These are phyloP conservation scores for Acanthochlamys bracteata DNA, from an alignment of 106 monocot genomes.

Conservation along the genomic window DNA sequence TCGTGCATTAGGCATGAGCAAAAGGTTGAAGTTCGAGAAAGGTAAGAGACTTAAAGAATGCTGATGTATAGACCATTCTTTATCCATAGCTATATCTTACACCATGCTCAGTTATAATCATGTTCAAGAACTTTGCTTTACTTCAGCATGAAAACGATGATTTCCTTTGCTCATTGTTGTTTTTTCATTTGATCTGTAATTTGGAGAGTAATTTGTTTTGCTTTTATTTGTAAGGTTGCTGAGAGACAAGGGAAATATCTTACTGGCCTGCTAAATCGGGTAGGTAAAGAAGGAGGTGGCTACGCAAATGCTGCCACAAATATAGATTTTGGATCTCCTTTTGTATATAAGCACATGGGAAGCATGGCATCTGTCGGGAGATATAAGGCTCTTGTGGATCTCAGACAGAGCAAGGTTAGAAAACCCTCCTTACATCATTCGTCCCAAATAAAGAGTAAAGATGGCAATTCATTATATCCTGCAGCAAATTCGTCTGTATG, in stretches of 20 bases:
- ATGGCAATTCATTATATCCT: not conserved
- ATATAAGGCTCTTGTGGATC: conserved; percentile 95
- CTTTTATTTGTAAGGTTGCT: conserved; percentile 48
- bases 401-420: conserved; percentile 85
- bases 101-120: no score
- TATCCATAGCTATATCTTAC: no score
- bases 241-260: conserved; percentile 94
- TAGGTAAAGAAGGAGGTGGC: conserved; percentile 61
- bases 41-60: no score
- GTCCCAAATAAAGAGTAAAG: no score
- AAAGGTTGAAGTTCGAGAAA: no score
- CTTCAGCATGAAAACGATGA: no score
- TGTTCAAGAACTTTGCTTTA: no score
- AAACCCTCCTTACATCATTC: not conserved
- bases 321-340: conserved; percentile 52
- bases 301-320: conserved; percentile 41
- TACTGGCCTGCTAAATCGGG: conserved; percentile 50
- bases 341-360: conserved; percentile 88
- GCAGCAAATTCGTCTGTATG: not conserved
- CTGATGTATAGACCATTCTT: no score
- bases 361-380: conserved; percentile 98
- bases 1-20: no score
- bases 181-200: no score
- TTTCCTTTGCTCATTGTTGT: no score
- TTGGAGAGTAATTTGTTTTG: not conserved